Evolutionary conservation across 352 stramenopile genomes (phyloP), one percentile per base, ranked within the genome.

Genomic region (Globisporangium spinosum): DNA sequence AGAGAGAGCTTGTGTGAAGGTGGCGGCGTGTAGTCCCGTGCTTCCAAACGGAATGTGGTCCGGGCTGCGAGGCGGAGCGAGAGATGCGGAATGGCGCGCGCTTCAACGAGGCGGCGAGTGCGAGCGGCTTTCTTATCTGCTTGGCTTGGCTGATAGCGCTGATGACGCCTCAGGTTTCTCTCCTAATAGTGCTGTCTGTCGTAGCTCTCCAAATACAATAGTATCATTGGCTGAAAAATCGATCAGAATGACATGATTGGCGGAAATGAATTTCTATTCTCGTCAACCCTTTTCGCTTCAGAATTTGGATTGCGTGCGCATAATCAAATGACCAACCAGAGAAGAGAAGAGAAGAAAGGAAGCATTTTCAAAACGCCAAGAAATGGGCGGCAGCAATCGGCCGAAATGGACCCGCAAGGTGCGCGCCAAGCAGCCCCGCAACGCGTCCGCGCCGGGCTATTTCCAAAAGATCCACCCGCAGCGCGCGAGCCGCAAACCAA

Each of bases 401-500:
- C 25, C 60, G 60, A 57, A 65, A 57, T 65, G 60, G 60, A 58
- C 27, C 20, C 60, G 60, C 60, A 65, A 45, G 23, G 35, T 56
- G 62, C 53, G 53, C 51, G 32, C n/a, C 60, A 58, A 65, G 60
- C 60, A 65, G 45, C 43, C 49, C 22, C 47, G 49, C 17, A 45
- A 47, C 60, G 45, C 60, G 23, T 58, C 38, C 17, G 60, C 45
- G 60, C 60, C 60, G n/a, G 15, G 10, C 17, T 32, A 47, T 17
- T 65, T 65, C 17, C 60, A 12, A 7, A 65, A 65, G 43, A 55
- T 58, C 35, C 60, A 55, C 13, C 60, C 60, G 60, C 60, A 65
- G 45, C 60, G 60, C 60, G 29, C 43, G 29, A 34, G 1, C 9
- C 60, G 47, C 17, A 35, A 65, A n/a, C 8, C 60, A 9, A 51